Evolutionary conservation across 495 filamentous ascomycete genomes (phyloP).

Genomic region (Acidiella bohemica): DNA sequence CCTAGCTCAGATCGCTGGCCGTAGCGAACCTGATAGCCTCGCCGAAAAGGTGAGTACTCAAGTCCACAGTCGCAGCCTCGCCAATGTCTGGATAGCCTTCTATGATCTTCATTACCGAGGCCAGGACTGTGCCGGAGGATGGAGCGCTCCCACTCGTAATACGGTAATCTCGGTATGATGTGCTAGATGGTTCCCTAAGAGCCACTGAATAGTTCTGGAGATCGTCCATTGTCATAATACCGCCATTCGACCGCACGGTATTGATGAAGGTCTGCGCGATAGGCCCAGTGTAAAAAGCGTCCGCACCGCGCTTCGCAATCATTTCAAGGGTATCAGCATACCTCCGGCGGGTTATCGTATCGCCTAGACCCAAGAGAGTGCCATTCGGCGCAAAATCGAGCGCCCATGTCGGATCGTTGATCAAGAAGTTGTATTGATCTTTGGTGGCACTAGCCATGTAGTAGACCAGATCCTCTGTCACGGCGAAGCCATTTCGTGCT

Average conservation of each 20-base stretch:
- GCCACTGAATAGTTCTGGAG: constrained; percentile 53
- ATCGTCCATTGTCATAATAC: constrained; percentile 73
- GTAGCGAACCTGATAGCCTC: constrained; percentile 86
- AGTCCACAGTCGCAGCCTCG: constrained; percentile 36
- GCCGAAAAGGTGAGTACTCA: constrained; percentile 65
- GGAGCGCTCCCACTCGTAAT: constrained; percentile 59
- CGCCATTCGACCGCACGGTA: constrained; percentile 48
- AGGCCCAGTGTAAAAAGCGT: constrained; percentile 64
- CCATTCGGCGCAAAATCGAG: constrained; percentile 80
- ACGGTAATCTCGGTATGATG: constrained; percentile 53
- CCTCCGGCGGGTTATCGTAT: constrained; percentile 62
- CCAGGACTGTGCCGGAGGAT: constrained; percentile 55
- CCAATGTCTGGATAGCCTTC: constrained; percentile 55
- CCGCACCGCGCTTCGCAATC: constrained; percentile 54
- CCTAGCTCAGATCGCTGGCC: constrained; percentile 57
- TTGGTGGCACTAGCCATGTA: constrained; percentile 44
- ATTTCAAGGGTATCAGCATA: constrained; percentile 66
- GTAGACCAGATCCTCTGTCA: constrained; percentile 52
- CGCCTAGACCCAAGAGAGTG: constrained; percentile 51
- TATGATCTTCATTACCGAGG: constrained; percentile 64
- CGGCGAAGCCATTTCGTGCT: constrained; percentile 60
- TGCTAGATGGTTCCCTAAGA: constrained; percentile 45
- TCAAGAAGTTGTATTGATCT: constrained; percentile 44
- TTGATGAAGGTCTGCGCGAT: constrained; percentile 61
- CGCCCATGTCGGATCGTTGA: constrained; percentile 62